A percentile compares a stretch with the other conserved stretches of the same genome.
Evolutionary conservation across 352 stramenopile genomes (phyloP).

Genomic region (Plasmopara viticola): DNA sequence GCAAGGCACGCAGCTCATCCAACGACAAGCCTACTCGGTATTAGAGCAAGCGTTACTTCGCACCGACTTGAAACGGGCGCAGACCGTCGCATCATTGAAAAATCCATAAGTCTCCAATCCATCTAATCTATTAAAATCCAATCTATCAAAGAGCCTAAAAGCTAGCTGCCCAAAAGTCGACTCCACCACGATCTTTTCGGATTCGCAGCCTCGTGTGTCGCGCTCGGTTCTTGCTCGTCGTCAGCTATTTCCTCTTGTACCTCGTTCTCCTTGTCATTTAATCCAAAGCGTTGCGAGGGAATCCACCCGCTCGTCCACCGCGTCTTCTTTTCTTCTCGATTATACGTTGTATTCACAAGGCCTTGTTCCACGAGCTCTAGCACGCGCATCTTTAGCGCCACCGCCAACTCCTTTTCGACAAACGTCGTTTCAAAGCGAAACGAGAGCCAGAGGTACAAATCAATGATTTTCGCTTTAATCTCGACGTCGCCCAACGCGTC

Average conservation of each 20-base stretch:
- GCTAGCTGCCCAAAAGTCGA: background rate
- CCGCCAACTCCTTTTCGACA: slow-evolving; percentile 54
- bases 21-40: slow-evolving; percentile 65
- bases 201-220: background rate
- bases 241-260: background rate
- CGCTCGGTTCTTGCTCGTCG: background rate
- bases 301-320: slow-evolving; percentile 18
- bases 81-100: slow-evolving; percentile 16
- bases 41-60: slow-evolving; percentile 61
- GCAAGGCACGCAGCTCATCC: slow-evolving; percentile 64
- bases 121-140: background rate
- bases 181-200: background rate
- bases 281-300: too few relatives aligned
- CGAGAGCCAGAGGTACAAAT: slow-evolving; percentile 93
- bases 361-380: slow-evolving; percentile 66
- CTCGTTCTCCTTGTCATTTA: background rate
- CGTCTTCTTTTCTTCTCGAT: slow-evolving; percentile 43
- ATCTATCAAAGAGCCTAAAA: too few relatives aligned
- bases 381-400: slow-evolving; percentile 58
- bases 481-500: slow-evolving; percentile 86
- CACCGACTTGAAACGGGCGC: slow-evolving; percentile 26
- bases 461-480: slow-evolving; percentile 88
- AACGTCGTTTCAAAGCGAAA: slow-evolving; percentile 87
- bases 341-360: slow-evolving; percentile 73
- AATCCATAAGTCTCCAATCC: background rate